Evolutionary conservation across 257 asterid genomes (phyloP), one percentile per base, ranked within the genome.

Genomic region (Solanum pimpinellifolium): DNA sequence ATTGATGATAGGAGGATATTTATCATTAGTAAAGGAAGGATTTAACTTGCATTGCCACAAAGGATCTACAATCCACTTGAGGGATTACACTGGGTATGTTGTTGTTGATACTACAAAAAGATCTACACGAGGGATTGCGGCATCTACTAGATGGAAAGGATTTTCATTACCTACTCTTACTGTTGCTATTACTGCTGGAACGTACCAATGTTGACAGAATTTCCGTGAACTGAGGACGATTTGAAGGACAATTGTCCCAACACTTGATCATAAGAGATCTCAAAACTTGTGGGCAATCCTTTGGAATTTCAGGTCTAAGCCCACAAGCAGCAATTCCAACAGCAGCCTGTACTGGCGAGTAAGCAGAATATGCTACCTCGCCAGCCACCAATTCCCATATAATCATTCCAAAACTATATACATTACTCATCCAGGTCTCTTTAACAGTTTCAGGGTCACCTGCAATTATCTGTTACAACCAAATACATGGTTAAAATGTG

Each of bases 251-350:
- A 74, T 89, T 94, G 92, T 97, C 93, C 99, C 99, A 97, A 91
- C 99, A 96, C 83, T 93, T 96, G 35, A 89, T 90, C 99, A 97
- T 96, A 83, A 97, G 89, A 18, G 92, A 91, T 39, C 92, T 90
- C 7, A 97, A 94, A 74, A 93, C 88, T 74, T 92, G 97, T 35
- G 99, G 98, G 90, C 99, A 97, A 86, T 91, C 90, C 78, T 94
- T 94, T 2, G 99, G 98, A 62, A 97, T 95, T 35, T 95, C 98
- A 33, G 99, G 99, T 86, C 99, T 91, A 44, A 97, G 98, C 78
- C 99, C 99, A 90, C 99, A 97, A 1, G 99, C 99, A 78, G 99
- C 99, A 88, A 97, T 97, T 81, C 99, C 99, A 6, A 97, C 99
- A 31, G 99, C 99, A 66, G 99, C 99, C 87, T 96, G 99, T 72